Percentiles rank a stretch among this genome's conserved stretches.
Evolutionary conservation across 129 eudicot species (phyloP).

Genomic region (Deinandra increscens): DNA sequence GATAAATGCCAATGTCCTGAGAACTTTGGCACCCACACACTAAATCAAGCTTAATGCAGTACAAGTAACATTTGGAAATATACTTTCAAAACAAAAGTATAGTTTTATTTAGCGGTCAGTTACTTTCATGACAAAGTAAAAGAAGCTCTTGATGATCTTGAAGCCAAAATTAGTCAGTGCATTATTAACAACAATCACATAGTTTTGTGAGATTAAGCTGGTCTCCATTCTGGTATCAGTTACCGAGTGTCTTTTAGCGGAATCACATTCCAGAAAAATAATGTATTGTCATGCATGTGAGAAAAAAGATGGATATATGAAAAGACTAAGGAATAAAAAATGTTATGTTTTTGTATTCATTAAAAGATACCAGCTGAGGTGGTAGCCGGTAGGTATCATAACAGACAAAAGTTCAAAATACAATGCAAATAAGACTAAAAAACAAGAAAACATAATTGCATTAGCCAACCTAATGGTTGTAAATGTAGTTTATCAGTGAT

Average conservation of each 20-base stretch:
- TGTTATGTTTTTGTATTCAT: background rate
- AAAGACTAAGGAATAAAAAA: background rate
- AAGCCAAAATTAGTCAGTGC: background rate
- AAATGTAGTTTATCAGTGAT: background rate
- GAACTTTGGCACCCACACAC: background rate
- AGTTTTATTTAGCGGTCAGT: constrained; percentile 2
- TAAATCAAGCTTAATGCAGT: constrained; percentile 3
- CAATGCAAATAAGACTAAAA: background rate
- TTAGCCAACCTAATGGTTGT: background rate
- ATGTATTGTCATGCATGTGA: background rate
- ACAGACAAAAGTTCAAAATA: background rate
- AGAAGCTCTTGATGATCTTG: background rate
- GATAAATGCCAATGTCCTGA: background rate
- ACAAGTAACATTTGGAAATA: background rate
- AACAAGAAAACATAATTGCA: background rate
- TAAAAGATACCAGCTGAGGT: background rate
- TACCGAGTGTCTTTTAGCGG: background rate
- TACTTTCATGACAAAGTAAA: constrained; percentile 1
- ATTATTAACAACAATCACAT: background rate
- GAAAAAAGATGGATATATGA: background rate
- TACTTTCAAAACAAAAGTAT: background rate
- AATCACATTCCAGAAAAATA: background rate
- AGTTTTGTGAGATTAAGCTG: background rate
- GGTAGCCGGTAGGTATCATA: background rate
- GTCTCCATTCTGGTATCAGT: background rate